A percentile compares a stretch with the other conserved stretches of the same genome.
These are phyloP conservation scores for Evernia prunastri DNA, from an alignment of 495 filamentous ascomycete genomes.

Conservation along the genomic window DNA sequence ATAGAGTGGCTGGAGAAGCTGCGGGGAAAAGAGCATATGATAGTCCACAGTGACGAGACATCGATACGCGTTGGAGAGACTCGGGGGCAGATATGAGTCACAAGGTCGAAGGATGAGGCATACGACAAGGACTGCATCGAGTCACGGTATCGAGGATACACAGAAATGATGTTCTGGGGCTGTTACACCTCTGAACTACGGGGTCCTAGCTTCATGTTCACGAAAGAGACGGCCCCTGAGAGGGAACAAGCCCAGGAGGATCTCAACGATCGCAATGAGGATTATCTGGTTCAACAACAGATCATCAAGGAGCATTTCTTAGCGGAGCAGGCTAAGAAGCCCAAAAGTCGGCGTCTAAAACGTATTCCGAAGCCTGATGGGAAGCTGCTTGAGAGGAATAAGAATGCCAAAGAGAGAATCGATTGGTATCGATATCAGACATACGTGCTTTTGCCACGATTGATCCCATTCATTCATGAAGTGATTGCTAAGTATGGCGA, in stretches of 20 bases:
- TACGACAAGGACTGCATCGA: background rate
- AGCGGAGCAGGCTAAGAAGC: background rate
- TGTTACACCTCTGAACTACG: background rate
- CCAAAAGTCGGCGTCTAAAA: background rate
- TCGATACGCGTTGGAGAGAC: background rate
- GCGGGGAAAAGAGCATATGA: background rate
- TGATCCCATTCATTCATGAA: constrained; percentile 2
- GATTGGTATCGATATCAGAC: background rate
- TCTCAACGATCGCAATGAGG: background rate
- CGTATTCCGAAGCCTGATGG: background rate
- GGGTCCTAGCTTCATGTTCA: background rate
- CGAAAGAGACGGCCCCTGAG: background rate
- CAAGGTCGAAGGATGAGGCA: background rate
- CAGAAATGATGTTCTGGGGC: background rate
- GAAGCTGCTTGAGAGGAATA: background rate
- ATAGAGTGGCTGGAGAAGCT: background rate
- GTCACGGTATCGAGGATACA: background rate
- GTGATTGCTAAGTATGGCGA: background rate
- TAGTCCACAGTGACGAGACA: background rate
- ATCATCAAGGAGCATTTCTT: background rate
- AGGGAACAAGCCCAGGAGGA: background rate
- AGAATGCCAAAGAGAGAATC: background rate
- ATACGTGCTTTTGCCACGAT: background rate
- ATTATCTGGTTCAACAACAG: background rate
- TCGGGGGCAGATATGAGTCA: background rate